Conservation (phyloP, 2,329 filamentous ascomycete species). For the Colletotrichum liriopes region DNA sequence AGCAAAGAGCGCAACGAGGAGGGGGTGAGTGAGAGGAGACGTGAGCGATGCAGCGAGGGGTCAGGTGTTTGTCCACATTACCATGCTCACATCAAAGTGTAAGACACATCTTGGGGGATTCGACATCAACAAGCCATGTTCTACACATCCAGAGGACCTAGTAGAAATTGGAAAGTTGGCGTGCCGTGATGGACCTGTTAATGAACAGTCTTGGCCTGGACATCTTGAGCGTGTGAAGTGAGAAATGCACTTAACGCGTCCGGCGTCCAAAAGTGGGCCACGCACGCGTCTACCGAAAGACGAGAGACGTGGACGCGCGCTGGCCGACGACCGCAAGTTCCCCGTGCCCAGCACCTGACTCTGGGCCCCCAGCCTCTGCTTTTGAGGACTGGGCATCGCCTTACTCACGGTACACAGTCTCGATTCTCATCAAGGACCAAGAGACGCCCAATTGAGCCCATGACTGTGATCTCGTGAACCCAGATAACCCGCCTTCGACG, state of each 20-base stretch:
- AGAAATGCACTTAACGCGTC: constrained; percentile 33
- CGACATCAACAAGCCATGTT: background rate
- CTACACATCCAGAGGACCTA: too few relatives aligned
- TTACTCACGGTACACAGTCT: background rate
- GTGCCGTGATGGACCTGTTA: too few relatives aligned
- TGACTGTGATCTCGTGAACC: background rate
- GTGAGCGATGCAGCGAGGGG: background rate
- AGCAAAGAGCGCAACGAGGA: background rate
- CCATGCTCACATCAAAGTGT: background rate
- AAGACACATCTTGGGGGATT: background rate
- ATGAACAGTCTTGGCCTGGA: too few relatives aligned
- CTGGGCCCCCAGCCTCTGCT: background rate
- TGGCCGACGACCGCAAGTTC: background rate
- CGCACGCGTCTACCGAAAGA: constrained; percentile 14
- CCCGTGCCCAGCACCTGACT: background rate
- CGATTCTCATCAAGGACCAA: background rate
- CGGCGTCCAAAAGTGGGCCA: background rate
- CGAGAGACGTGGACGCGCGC: constrained; percentile 29
- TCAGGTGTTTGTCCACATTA: background rate
- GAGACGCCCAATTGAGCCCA: background rate
- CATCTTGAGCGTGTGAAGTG: background rate
- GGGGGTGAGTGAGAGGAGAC: background rate
- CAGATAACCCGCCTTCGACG: background rate
- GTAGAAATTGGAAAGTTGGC: background rate
- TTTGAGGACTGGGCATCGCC: background rate